Evolutionary conservation across 2,329 filamentous ascomycete species (phyloP), one percentile per base, ranked within the genome.

Genomic region (Alternaria sp.): DNA sequence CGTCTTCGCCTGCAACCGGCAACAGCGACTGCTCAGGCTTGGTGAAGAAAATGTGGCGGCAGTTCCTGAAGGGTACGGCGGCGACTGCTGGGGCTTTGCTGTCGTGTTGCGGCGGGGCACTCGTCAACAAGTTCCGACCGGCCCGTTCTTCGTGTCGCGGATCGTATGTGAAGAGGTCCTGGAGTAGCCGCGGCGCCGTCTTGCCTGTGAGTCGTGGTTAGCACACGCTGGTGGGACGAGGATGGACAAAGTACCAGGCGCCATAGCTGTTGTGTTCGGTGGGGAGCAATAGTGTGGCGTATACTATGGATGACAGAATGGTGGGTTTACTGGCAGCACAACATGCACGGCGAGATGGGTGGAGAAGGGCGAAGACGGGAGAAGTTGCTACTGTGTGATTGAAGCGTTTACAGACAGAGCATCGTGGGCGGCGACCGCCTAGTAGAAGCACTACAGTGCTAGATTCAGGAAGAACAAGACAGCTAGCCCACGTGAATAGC

Each of bases 11-110:
- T 11, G 81, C 74, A 11, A 76, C 74, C 6, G 85, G 83, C 25
- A 85, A 73, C 30, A 81, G 76, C 57, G 85, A 87, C 75, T 90
- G 88, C 49, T 82, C 80, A 19, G 79, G 65, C 73, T 91, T 91
- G 49, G 81, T 81, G 47, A 84, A 81, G 73, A 90, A 88, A 26
- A 81, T 79, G 79, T 92, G 90, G 57, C 81, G 83, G 76, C 89
- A 91, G 65, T 85, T 85, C 23, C 72, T 64, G 28, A 45, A 57
- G 10, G 82, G 81, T 5, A 81, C 74, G 15, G 79, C 74, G 23
- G 77, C 72, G 19, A 71, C 64, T 6, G 76, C 75, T 11, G 73
- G 74, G 9, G 67, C 69, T 17, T 75, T 72, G 40, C 81, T 77
- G 61, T 81, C 77, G 58, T 84, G 86, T n/a, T 84, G 82, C 7